Conservation (phyloP, 345 rosid species). For the Anastatica hierochuntica region DNA sequence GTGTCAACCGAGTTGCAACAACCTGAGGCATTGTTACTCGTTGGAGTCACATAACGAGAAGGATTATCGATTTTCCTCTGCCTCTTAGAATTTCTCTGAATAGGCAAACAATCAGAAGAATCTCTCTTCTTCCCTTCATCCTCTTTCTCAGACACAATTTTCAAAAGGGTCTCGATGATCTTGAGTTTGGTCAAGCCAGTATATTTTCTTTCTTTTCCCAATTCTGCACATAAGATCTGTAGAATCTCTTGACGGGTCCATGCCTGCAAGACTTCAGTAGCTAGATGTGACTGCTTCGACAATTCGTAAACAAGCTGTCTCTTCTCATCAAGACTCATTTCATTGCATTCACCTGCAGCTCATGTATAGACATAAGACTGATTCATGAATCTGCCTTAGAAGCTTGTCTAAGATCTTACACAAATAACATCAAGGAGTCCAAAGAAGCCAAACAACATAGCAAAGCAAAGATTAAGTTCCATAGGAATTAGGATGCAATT, state of each 20-base stretch:
- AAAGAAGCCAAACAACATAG: no score
- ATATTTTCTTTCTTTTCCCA: conserved; percentile 73
- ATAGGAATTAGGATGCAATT: no score
- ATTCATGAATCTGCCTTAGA: not conserved
- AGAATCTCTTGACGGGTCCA: conserved; percentile 72
- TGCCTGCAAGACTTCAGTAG: conserved; percentile 54
- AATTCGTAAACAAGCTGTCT: conserved; percentile 54
- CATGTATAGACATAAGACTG: no score
- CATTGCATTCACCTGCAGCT: conserved; percentile 37
- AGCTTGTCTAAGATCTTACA: not conserved
- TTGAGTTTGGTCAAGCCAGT: conserved; percentile 58
- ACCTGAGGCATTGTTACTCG: conserved; percentile 20
- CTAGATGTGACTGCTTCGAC: conserved; percentile 49
- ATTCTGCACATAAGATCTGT: conserved; percentile 72
- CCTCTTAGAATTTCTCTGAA: conserved; percentile 18
- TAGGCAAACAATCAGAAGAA: conserved; percentile 19
- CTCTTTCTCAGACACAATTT: conserved; percentile 47
- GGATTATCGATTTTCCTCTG: conserved; percentile 26
- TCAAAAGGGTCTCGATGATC: conserved; percentile 69
- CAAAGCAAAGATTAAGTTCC: no score
- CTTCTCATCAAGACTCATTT: conserved; percentile 57
- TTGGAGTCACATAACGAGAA: conserved; percentile 21
- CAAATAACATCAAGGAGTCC: no score
- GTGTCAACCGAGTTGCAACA: conserved; percentile 15
- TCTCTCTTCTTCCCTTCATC: conserved; percentile 31